Evolutionary conservation across 169 alveolate species (phyloP), one percentile per base, ranked within the genome.

Genomic region (Plasmodium chabaudi): DNA sequence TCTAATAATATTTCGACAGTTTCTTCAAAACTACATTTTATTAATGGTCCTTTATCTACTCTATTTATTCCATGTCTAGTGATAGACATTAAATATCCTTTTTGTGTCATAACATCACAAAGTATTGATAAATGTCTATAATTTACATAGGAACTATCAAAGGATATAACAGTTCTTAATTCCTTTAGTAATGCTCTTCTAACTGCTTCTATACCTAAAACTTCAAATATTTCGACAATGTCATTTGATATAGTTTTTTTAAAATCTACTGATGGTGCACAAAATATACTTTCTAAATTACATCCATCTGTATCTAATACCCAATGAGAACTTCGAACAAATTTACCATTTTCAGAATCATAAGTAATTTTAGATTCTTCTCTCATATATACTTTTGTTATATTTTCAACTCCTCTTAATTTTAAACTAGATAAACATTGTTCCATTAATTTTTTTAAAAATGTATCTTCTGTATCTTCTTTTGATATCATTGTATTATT

Each of bases 1-100:
- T 98, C 99, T 94, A 98, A 94, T 87, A 99, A 89, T 19, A 99
- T 98, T 93, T 99, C 99, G 15, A 99, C 99, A 19, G 99, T 98
- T 94, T 98, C 99, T 95, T 98, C 99, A 92, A 99, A 99, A 60
- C 99, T 96, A 77, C 99, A 98, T 91, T 98, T 98, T 93, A 98
- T 97, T 87, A 99, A 93, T 6, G 99, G 99, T 23, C 99, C 99
- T 61, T 97, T 93, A 91, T 98, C 99, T 15, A 98, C 98, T 87
- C 99, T 95, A 93, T 99, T 99, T 63, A 99, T 97, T 0, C 99
- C 99, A 94, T 99, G 99, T 69, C 99, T 97, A 6, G 99, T 99
- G 63, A 99, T 98, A n/a, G 99, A 96, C 97, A 98, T 98, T 34
- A 99, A 92, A 82, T 96, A 95, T 47, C 99, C 99, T 93, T 99